Conservation (phyloP, 352 stramenopile species). For the Phytophthora nicotianae region DNA sequence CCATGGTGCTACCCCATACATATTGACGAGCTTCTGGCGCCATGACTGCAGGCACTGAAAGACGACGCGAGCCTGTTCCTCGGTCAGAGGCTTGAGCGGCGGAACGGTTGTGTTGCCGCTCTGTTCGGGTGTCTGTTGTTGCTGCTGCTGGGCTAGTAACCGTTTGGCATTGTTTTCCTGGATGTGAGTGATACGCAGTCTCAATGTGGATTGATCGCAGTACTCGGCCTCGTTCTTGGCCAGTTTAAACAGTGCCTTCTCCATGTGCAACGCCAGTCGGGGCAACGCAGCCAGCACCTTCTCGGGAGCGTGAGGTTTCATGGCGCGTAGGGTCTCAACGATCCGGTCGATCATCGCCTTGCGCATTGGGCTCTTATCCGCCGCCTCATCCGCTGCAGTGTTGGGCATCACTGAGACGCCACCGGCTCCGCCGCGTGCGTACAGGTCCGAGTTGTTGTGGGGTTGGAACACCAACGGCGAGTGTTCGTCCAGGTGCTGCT, state of each 20-base stretch:
- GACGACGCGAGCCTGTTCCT: constrained; percentile 64
- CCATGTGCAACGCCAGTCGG: constrained; percentile 95
- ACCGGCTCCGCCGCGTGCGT: constrained; percentile 10
- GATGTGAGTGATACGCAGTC: constrained; percentile 91
- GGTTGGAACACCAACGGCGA: constrained; percentile 26
- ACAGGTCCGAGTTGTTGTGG: constrained; percentile 19
- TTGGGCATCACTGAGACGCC: constrained; percentile 19
- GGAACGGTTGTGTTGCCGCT: constrained; percentile 13
- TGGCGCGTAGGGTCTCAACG: constrained; percentile 90
- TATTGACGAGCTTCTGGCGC: constrained; percentile 80
- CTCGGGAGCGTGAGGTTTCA: constrained; percentile 94
- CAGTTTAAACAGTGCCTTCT: constrained; percentile 93
- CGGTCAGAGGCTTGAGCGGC: constrained; percentile 41
- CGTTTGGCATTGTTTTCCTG: constrained; percentile 71
- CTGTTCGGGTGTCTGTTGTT: constrained; percentile 22
- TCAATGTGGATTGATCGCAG: constrained; percentile 91
- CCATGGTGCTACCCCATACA: constrained; percentile 69
- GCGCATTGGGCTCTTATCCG: constrained; percentile 38
- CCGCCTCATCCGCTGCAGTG: constrained; percentile 14
- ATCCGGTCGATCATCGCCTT: constrained; percentile 70
- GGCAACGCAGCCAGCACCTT: constrained; percentile 96
- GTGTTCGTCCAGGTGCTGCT: constrained; percentile 22
- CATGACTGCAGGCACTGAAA: constrained; percentile 80
- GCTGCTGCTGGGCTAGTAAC: constrained; percentile 57
- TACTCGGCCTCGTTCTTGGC: constrained; percentile 90